Conservation (phyloP, 371 early-diverging fungal genomes). For the Dichotomocladium elegans region DNA sequence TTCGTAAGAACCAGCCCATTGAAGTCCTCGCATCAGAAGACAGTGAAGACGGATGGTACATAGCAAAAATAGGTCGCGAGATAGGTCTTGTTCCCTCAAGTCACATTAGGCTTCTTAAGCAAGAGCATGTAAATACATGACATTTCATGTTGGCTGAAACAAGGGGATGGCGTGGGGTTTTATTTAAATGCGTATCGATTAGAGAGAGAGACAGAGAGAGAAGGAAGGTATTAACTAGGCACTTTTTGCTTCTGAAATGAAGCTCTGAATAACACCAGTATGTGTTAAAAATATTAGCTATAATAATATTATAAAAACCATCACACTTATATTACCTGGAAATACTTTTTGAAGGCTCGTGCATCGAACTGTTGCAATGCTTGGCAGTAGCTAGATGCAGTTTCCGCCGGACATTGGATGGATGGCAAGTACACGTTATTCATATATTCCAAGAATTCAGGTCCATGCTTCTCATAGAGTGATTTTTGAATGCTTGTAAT, state of each 20-base stretch:
- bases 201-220: neutral
- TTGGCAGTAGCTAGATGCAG: slow-evolving; percentile 59
- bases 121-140: neutral
- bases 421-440: slow-evolving; percentile 60
- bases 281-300: neutral
- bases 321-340: slow-evolving; percentile 52
- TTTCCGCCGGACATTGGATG: slow-evolving; percentile 64
- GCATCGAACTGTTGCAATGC: slow-evolving; percentile 65
- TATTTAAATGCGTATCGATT: neutral
- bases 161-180: neutral
- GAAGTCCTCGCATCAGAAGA: neutral
- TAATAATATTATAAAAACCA: neutral
- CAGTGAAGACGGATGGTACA: neutral
- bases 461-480: slow-evolving; percentile 59
- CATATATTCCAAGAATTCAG: slow-evolving; percentile 65
- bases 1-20: neutral
- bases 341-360: slow-evolving; percentile 67
- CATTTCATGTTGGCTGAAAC: neutral
- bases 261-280: slow-evolving; percentile 23
- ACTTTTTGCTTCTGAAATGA: slow-evolving; percentile 33
- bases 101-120: neutral
- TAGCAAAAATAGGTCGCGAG: neutral
- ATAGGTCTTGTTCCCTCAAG: neutral
- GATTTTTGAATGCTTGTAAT: slow-evolving; percentile 75
- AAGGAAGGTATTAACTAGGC: slow-evolving; percentile 2